Conservation (phyloP, 169 alveolate species). For the Plasmodium coatneyi region DNA sequence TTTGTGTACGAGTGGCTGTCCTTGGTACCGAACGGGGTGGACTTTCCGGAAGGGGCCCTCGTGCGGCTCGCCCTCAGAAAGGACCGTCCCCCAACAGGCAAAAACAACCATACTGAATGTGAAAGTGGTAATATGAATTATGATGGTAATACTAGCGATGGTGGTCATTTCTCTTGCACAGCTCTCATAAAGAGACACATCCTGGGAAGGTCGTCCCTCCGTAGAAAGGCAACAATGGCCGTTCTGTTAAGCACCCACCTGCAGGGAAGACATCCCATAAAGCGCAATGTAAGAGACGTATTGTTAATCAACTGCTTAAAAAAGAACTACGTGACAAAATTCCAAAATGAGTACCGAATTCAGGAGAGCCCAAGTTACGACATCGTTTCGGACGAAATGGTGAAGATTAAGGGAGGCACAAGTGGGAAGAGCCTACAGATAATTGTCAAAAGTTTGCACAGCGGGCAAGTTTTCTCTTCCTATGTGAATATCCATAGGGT, state of each 20-base stretch:
- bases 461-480: conserved; percentile 26
- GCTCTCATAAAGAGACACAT: not conserved
- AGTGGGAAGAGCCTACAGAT: not conserved
- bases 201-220: not conserved
- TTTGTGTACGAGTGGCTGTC: conserved; percentile 17
- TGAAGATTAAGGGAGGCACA: not conserved
- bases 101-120: not conserved
- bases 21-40: conserved; percentile 25
- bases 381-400: conserved; percentile 19
- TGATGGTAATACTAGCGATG: not conserved
- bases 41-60: conserved; percentile 21
- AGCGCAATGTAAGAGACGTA: not conserved
- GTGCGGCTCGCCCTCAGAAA: conserved; percentile 18
- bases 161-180: not conserved
- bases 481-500: not conserved
- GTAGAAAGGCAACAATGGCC: not conserved
- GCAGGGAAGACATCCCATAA: not conserved
- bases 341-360: conserved; percentile 16
- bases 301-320: conserved; percentile 1
- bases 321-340: not conserved
- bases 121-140: not conserved
- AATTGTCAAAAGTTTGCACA: conserved; percentile 9
- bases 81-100: not conserved
- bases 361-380: conserved; percentile 31
- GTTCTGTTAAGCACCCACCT: not conserved